Evolutionary conservation across 169 alveolate genomes (phyloP).

Genomic region (Theileria equi): DNA sequence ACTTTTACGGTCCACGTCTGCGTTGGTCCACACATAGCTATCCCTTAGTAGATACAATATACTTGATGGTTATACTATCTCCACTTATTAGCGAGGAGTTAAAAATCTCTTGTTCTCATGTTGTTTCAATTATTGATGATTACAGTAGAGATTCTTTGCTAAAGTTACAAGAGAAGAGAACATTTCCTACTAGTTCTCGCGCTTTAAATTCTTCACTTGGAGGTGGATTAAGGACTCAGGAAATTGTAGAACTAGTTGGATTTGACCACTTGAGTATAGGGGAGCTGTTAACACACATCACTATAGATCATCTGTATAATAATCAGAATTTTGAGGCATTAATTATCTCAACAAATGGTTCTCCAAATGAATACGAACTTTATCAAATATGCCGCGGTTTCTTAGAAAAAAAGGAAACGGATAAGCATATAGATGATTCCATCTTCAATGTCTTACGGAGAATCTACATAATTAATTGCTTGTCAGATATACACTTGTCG

Average conservation of each 20-base stretch:
- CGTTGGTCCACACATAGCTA: too few relatives aligned
- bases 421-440: conserved; percentile 10
- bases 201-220: conserved; percentile 13
- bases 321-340: conserved; percentile 26
- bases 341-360: conserved; percentile 39
- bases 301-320: conserved; percentile 16
- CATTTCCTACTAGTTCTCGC: conserved; percentile 13
- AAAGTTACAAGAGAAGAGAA: conserved; percentile 1
- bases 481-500: conserved; percentile 7
- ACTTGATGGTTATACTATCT: too few relatives aligned
- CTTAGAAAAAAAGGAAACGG: not conserved
- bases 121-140: conserved; percentile 7
- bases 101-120: too few relatives aligned
- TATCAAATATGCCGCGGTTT: conserved; percentile 13
- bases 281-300: conserved; percentile 14
- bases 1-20: too few relatives aligned
- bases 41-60: too few relatives aligned
- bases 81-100: too few relatives aligned
- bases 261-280: conserved; percentile 23
- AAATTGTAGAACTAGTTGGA: conserved; percentile 42
- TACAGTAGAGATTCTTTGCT: conserved; percentile 21
- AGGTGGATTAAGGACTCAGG: conserved; percentile 50
- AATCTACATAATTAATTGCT: conserved; percentile 18
- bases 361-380: conserved; percentile 28
- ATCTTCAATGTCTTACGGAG: conserved; percentile 20